A percentile compares a stretch with the other conserved stretches of the same genome.
phyloP scores from a whole-genome alignment of 2,329 filamentous ascomycete genomes.

The Mycosphaerella sp. region DNA sequence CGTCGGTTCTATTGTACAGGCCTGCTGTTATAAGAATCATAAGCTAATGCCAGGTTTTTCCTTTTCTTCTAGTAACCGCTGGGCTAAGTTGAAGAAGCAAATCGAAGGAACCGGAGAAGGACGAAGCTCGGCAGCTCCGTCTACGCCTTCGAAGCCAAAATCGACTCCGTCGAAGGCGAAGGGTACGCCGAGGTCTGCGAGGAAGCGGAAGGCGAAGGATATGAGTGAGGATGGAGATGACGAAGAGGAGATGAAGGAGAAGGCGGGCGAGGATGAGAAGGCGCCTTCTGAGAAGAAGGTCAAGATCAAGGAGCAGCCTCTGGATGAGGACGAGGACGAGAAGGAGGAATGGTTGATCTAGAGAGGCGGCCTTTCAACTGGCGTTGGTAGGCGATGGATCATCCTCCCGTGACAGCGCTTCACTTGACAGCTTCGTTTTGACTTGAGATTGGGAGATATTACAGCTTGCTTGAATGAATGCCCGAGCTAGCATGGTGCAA shows the following conservation, averaged over 20 bases:
- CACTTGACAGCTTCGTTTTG: no score
- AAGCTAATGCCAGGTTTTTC: not conserved
- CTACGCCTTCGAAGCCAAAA: not conserved
- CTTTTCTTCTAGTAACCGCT: not conserved
- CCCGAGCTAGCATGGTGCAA: no score
- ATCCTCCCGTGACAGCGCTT: no score
- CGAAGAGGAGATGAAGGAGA: not conserved
- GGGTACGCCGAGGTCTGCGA: not conserved
- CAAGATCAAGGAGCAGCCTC: not conserved
- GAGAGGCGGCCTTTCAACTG: not conserved
- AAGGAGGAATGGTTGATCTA: not conserved
- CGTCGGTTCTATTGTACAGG: not conserved
- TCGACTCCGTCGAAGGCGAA: not conserved
- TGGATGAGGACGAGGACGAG: not conserved
- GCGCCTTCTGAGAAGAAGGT: not conserved
- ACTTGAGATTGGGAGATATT: no score
- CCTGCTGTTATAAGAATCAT: no score
- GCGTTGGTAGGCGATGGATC: not conserved
- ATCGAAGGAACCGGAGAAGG: not conserved
- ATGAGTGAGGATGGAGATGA: not conserved
- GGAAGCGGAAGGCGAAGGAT: constrained; percentile 6
- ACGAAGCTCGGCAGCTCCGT: not conserved
- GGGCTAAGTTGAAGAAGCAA: not conserved
- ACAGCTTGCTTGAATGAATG: no score
- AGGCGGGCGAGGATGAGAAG: not conserved